These are phyloP conservation scores for Aspergillus caelatus DNA, from an alignment of 2,329 filamentous ascomycete genomes.

Conservation along the genomic window DNA sequence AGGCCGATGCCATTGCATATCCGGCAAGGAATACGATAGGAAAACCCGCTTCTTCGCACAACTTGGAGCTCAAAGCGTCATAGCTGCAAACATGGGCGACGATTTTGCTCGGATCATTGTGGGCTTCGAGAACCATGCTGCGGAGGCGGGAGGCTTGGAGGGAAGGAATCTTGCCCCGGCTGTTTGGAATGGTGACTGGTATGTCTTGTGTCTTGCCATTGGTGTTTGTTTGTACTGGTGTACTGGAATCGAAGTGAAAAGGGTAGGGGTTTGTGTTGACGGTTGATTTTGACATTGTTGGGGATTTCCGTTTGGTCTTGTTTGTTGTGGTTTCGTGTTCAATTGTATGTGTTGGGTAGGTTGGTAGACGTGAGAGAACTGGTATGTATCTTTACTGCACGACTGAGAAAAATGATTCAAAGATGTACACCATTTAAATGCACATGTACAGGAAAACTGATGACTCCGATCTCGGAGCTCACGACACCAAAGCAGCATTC, in stretches of 20 bases:
- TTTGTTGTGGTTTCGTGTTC: no score
- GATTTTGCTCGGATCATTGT: constrained; percentile 47
- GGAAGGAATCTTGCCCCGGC: constrained; percentile 44
- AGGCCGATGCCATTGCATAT: constrained; percentile 45
- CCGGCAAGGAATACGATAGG: constrained; percentile 51
- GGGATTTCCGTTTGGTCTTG: no score
- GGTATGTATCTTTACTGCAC: no score
- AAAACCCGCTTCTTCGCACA: constrained; percentile 50
- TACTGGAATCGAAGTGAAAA: constrained; percentile 12
- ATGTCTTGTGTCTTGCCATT: not conserved
- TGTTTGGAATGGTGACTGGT: constrained; percentile 25
- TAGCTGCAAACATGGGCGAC: constrained; percentile 49
- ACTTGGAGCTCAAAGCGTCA: constrained; percentile 49
- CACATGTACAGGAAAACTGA: no score
- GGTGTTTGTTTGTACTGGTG: not conserved
- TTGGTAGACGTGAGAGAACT: no score
- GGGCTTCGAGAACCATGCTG: constrained; percentile 38
- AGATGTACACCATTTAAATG: no score
- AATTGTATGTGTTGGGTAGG: no score
- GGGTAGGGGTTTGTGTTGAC: constrained; percentile 12
- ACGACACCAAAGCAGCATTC: no score
- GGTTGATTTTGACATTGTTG: no score
- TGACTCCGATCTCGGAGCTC: no score
- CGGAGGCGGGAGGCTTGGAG: constrained; percentile 40
- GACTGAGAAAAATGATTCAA: no score